Conservation (phyloP, 805 yeast species). For the Cyberlindnera maclurae region DNA sequence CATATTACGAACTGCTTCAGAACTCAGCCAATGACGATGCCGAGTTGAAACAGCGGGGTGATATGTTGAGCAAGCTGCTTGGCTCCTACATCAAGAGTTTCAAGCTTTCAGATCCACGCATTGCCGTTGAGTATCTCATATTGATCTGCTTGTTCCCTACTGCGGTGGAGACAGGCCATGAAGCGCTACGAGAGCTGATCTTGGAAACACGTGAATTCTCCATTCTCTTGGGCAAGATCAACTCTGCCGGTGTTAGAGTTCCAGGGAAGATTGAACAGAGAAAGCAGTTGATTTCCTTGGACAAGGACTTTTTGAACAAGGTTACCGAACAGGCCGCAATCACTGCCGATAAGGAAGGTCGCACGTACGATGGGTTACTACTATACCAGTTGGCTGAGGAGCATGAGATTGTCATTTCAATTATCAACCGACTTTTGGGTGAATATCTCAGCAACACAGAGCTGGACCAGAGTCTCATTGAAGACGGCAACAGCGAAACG, state of each 20-base stretch:
- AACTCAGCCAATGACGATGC: conserved; percentile 29
- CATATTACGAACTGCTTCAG: conserved; percentile 62
- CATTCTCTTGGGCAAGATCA: conserved; percentile 75
- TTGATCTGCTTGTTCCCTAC: conserved; percentile 51
- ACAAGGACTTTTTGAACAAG: conserved; percentile 53
- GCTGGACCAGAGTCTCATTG: conserved; percentile 42
- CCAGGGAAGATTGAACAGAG: conserved; percentile 84
- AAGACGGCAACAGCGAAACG: conserved; percentile 36
- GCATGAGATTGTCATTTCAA: conserved; percentile 67
- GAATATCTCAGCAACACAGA: conserved; percentile 70
- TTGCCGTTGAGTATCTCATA: conserved; percentile 84
- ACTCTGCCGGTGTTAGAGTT: conserved; percentile 65
- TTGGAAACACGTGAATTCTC: conserved; percentile 81
- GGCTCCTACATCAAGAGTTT: conserved; percentile 80
- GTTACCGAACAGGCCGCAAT: conserved; percentile 83
- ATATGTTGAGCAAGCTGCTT: conserved; percentile 54
- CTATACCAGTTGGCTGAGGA: conserved; percentile 87
- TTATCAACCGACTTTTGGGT: conserved; percentile 71
- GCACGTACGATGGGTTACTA: conserved; percentile 75
- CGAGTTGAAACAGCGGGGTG: conserved; percentile 27
- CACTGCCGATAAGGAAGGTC: conserved; percentile 86
- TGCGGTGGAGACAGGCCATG: conserved; percentile 58
- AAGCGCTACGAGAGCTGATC: conserved; percentile 75
- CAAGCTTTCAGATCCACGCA: conserved; percentile 78
- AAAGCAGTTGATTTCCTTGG: conserved; percentile 54